phyloP scores from a whole-genome alignment of 208 protist species.

The Borovskyia barvae region DNA sequence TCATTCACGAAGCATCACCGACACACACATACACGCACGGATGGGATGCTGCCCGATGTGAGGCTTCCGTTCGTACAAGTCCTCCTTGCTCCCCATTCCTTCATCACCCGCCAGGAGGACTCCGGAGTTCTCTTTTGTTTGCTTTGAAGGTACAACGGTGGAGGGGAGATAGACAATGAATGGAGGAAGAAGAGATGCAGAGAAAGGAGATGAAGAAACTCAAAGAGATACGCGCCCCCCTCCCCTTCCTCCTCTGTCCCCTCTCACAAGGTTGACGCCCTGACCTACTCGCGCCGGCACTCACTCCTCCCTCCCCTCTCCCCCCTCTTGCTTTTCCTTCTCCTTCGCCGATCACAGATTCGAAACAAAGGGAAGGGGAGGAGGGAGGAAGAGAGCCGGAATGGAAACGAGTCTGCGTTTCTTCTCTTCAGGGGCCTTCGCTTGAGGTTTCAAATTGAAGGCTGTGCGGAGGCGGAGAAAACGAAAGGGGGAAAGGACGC shows the following conservation, averaged over 20 bases:
- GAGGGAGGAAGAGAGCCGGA: too few relatives aligned
- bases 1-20: neutral
- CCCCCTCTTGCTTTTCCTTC: neutral
- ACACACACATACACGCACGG: conserved; percentile 3
- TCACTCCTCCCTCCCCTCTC: conserved; percentile 5
- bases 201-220: neutral
- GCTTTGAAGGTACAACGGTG: neutral
- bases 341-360: too few relatives aligned
- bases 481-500: neutral
- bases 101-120: too few relatives aligned
- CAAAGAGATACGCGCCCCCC: neutral
- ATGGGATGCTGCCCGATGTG: too few relatives aligned
- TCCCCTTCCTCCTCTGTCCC: conserved; percentile 6
- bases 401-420: too few relatives aligned
- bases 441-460: too few relatives aligned
- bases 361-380: too few relatives aligned
- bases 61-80: neutral
- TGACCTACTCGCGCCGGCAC: too few relatives aligned
- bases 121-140: neutral
- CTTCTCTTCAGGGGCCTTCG: neutral
- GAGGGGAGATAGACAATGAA: neutral
- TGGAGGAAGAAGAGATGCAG: neutral
- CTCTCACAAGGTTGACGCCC: too few relatives aligned
- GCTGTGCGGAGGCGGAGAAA: neutral
- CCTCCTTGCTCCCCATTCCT: too few relatives aligned